phyloP scores from a whole-genome alignment of 345 rosid species.

The Arabidopsis thaliana region TAIR10.1 NC_003070.9:263501-264000 shows the following conservation, averaged over 20 bases:
- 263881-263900: conserved; percentile 87
- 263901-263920: conserved; percentile 97
- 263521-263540: conserved; percentile 58
- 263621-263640: conserved; percentile 19
- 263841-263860: conserved; percentile 60
- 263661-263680: conserved; percentile 66
- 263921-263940: conserved; percentile 86
- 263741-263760: conserved; percentile 88
- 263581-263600: conserved; percentile 16
- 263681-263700: conserved; percentile 79
- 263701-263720: conserved; percentile 79
- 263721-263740: conserved; percentile 63
- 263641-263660: conserved; percentile 84
- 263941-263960: not conserved
- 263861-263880: conserved; percentile 84
- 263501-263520: conserved; percentile 4
- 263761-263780: conserved; percentile 71
- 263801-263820: not conserved
- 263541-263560: conserved; percentile 71
- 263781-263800: not conserved
- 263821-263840: conserved; percentile 13
- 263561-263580: conserved; percentile 76
- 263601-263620: conserved; percentile 1
- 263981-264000: not conserved
- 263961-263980: conserved; percentile 5